Evolutionary conservation across 352 stramenopile species (phyloP).

Genomic region (Pythium oligandrum): DNA sequence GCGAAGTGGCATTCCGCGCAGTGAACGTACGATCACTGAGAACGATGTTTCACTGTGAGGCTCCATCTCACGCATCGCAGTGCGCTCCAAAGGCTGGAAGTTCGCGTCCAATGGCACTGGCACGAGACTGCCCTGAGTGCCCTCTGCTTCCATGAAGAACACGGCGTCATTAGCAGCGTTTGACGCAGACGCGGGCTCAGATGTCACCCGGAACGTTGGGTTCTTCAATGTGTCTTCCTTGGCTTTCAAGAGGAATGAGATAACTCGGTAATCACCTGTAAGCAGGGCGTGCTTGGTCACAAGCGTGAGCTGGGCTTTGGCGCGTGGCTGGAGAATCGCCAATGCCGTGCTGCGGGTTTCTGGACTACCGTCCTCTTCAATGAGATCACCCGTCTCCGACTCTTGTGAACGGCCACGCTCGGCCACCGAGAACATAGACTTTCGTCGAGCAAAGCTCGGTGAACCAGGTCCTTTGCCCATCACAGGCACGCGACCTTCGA

Average conservation of each 20-base stretch:
- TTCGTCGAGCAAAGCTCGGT: constrained; percentile 74
- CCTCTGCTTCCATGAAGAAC: constrained; percentile 43
- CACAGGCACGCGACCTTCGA: constrained; percentile 62
- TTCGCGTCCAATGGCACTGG: constrained; percentile 41
- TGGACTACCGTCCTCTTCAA: constrained; percentile 37
- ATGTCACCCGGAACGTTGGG: constrained; percentile 43
- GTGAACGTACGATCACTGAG: constrained; percentile 54
- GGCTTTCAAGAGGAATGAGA: constrained; percentile 50
- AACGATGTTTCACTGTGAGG: constrained; percentile 39
- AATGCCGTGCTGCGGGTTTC: constrained; percentile 44
- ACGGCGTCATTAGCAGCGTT: constrained; percentile 35
- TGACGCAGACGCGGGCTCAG: constrained; percentile 48
- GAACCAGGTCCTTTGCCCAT: constrained; percentile 83
- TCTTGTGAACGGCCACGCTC: constrained; percentile 26
- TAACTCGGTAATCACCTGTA: constrained; percentile 58
- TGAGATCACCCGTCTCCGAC: constrained; percentile 11
- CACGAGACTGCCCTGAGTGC: constrained; percentile 17
- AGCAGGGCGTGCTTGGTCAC: constrained; percentile 52
- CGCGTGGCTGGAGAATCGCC: constrained; percentile 63
- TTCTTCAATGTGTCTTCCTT: constrained; percentile 69
- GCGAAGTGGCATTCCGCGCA: constrained; percentile 29
- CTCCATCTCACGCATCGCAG: constrained; percentile 31
- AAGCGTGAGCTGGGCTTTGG: constrained; percentile 54
- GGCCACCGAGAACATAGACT: constrained; percentile 68
- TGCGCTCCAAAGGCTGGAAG: constrained; percentile 46